phyloP scores from a whole-genome alignment of 1,139 yeast genomes.

The Suhomyces yuchorum region DNA sequence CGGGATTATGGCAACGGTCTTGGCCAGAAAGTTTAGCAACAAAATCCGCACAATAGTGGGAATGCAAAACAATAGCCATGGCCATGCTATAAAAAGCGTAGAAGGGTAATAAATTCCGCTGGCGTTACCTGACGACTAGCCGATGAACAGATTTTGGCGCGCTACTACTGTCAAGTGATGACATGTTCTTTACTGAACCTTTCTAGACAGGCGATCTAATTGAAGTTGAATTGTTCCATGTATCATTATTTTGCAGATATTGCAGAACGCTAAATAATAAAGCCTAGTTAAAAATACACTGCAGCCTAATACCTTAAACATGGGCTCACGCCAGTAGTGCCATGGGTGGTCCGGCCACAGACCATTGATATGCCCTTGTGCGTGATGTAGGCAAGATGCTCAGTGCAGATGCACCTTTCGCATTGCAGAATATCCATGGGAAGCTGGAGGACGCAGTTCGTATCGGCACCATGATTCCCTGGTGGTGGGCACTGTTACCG shows the following conservation, averaged over 20 bases:
- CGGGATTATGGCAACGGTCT: not conserved
- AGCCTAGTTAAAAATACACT: not conserved
- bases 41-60: no score
- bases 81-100: no score
- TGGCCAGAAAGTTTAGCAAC: not conserved
- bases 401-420: not conserved
- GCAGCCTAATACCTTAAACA: not conserved
- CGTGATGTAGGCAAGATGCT: not conserved
- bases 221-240: constrained; percentile 3
- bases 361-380: not conserved
- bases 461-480: not conserved
- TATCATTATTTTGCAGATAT: not conserved
- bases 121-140: not conserved
- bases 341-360: not conserved
- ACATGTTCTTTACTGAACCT: not conserved
- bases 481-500: no score
- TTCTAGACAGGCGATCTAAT: not conserved
- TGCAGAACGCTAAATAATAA: not conserved
- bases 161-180: not conserved
- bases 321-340: not conserved
- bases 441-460: not conserved
- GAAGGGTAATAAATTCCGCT: not conserved
- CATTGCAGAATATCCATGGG: not conserved
- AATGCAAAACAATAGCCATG: no score
- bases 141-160: no score